phyloP scores from a whole-genome alignment of 192 early-diverging fungal genomes.

The Entophlyctis luteolus region DNA sequence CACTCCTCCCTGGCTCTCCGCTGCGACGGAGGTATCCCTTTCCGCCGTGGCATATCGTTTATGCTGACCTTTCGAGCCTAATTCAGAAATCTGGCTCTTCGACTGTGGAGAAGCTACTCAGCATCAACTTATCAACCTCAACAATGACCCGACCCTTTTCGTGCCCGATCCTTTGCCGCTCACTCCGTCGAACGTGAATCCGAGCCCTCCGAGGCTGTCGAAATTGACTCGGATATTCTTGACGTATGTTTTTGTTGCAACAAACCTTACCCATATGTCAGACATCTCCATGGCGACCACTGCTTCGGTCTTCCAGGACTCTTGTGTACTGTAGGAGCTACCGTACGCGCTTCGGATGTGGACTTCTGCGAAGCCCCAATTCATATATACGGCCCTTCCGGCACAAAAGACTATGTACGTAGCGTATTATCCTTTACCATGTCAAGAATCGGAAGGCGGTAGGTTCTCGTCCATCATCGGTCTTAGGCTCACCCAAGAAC shows the following conservation, averaged over 20 bases:
- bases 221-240: neutral
- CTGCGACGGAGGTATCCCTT: slow-evolving; percentile 24
- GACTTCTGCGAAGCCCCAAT: slow-evolving; percentile 4
- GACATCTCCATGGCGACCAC: slow-evolving; percentile 56
- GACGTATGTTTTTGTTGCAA: neutral
- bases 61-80: neutral
- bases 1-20: slow-evolving; percentile 48
- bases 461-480: neutral
- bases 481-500: neutral
- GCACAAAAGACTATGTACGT: slow-evolving; percentile 39
- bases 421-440: slow-evolving; percentile 34
- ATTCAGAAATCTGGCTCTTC: slow-evolving; percentile 41
- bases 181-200: neutral
- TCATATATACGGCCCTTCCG: slow-evolving; percentile 51
- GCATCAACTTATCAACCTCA: slow-evolving; percentile 43
- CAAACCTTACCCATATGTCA: slow-evolving; percentile 38
- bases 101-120: slow-evolving; percentile 57
- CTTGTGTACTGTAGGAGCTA: slow-evolving; percentile 34
- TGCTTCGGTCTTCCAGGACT: slow-evolving; percentile 51
- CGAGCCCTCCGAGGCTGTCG: neutral
- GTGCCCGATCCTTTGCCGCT: neutral
- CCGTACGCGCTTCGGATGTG: neutral
- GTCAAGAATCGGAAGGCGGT: slow-evolving; percentile 31
- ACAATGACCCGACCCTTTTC: neutral
- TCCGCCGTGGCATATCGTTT: neutral